Evolutionary conservation across 441 rosid species (phyloP), one percentile per base, ranked within the genome.

Genomic region (Metrosideros polymorpha): DNA sequence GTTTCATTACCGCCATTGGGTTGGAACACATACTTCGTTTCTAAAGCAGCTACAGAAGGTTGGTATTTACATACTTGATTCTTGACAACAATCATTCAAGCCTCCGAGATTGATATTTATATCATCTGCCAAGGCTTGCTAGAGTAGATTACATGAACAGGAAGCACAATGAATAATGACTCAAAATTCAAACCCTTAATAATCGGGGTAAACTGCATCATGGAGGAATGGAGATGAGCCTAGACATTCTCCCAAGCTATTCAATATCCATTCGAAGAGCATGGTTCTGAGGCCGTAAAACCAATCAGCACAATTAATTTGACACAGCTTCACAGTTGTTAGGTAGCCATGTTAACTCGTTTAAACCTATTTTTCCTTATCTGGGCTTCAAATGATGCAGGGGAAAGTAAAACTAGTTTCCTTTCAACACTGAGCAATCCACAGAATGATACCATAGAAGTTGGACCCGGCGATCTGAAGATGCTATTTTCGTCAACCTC

Each of bases 1-100:
- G 99, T 87, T 59, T 90, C 94, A 54, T 91, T 94, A 88, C 98
- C 93, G 3, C 96, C 99, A 63, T 93, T 96, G 85, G 99, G 99
- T 86, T 97, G 97, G 98, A 92, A 89, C 90, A 96, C 98, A 43
- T 96, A 94, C 91, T 95, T 94, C 91, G 89, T 97, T 82, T 90
- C 99, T 61, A 90, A 92, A 82, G 90, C 89, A 82, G 84, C 90
- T 42, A 85, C 85, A 32, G 87, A 85, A 90, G 97, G 99, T 95
- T 89, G 56, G 63, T 30, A 9, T 82, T 35, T 85, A 13, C 27
- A 12, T 71, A 71, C 79, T 71, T 35, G 79, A 22, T 39, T 32
- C 79, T 66, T 27, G 7, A 66, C 79, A 66, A 35, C 27, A 35
- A 66, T 66, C 8, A 0, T 66, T 39, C 13, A 19, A 71, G 79